Evolutionary conservation across 2,329 filamentous ascomycete genomes (phyloP), one percentile per base, ranked within the genome.

Genomic region (Akanthomyces muscarius): DNA sequence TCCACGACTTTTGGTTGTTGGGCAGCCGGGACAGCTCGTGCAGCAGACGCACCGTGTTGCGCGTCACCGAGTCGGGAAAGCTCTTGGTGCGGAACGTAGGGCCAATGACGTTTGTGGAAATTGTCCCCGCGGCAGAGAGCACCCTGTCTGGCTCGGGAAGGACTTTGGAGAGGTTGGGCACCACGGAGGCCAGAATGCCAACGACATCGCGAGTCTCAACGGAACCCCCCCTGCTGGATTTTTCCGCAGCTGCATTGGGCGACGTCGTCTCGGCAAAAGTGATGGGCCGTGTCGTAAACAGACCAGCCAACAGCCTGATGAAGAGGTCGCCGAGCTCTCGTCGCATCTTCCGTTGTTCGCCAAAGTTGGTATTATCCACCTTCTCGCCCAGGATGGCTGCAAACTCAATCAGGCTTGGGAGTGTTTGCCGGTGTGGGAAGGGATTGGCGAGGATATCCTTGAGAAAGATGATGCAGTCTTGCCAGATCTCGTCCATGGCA

Each of bases 401-500:
- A 71, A 98, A 97, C 69, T 96, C 91, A 14, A 99, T 80, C 51
- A 99, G 79, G 58, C 89, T 87, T 7, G 95, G 91, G 45, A 99
- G 77, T 8, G 93, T 94, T 71, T 97, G 93, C 62, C 95, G 84
- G 76, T 99, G 94, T 3, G 95, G 95, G 70, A 99, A 92, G 1
- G 95, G 96, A 71, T 99, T 99, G 28, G 89, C 87, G 33, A 99
- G 81, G 33, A 99, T 84, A 72, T 99, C 96, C 66, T 88, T 89
- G 65, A 98, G 76, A 74, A 99, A 99, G 0, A 89, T 86, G 70
- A 93, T 92, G 73, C 94, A 99, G 72, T 99, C 94, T 47, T 88
- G 83, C 95, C 95, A 99, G 55, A 99, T 97, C 75, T 99, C 95
- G 70, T 99, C 95, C 84, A 97, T 94, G 18, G 95, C 90, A 78